Evolutionary conservation across 2,329 filamentous ascomycete species (phyloP).

Genomic region (Aspergillus latus): DNA sequence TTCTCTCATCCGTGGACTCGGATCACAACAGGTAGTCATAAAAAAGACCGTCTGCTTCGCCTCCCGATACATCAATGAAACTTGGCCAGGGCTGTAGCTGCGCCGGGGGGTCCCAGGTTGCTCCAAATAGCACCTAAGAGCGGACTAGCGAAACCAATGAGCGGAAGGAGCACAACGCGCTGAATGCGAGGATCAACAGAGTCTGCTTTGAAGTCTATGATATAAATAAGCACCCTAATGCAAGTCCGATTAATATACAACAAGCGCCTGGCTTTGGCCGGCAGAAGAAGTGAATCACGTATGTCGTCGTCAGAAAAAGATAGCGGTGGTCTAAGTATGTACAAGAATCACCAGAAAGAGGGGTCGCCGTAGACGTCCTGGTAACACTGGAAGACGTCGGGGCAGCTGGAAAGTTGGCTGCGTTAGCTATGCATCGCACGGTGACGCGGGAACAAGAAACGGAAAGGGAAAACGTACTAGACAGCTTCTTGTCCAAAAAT

Average conservation of each 20-base stretch:
- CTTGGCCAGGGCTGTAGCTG: too few species aligned
- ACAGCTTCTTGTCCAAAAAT: conserved; percentile 33
- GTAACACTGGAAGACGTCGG: conserved; percentile 59
- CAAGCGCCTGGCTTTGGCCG: neutral
- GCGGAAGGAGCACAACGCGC: too few species aligned
- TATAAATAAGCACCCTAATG: neutral
- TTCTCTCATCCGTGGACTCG: too few species aligned
- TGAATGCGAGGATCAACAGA: neutral
- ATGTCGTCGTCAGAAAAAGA: conserved; percentile 14
- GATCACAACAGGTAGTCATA: too few species aligned
- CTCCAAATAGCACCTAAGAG: too few species aligned
- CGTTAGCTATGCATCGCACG: neutral
- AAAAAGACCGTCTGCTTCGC: too few species aligned
- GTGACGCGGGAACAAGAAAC: neutral
- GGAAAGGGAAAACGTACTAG: conserved; percentile 13
- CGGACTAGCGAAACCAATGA: too few species aligned
- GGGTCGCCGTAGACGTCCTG: conserved; percentile 58
- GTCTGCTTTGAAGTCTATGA: neutral
- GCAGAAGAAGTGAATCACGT: conserved; percentile 13
- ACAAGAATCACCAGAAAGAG: conserved; percentile 25
- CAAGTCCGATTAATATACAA: conserved; percentile 14
- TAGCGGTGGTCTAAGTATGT: conserved; percentile 19
- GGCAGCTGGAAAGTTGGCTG: conserved; percentile 51
- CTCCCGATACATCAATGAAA: too few species aligned
- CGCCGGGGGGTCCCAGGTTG: too few species aligned